A percentile compares a stretch with the other conserved stretches of the same genome.
Conservation (phyloP, 2,329 filamentous ascomycete species). For the Beauveria sp. region DNA sequence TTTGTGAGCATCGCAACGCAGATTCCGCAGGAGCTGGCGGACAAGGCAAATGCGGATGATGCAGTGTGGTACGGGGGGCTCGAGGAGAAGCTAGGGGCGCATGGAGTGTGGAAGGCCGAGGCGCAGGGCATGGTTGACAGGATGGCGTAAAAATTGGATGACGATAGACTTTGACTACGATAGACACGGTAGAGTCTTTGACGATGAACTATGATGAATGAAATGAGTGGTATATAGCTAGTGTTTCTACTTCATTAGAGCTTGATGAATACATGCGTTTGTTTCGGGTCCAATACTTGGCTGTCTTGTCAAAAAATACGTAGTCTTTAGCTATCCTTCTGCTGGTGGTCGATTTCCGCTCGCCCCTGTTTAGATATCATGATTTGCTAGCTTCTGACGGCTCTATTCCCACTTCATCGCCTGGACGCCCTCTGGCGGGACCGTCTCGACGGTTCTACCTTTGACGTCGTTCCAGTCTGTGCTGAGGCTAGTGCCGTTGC, state of each 20-base stretch:
- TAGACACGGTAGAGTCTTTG: neutral
- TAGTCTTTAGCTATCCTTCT: neutral
- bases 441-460: slow-evolving; percentile 60
- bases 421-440: slow-evolving; percentile 69
- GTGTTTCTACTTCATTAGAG: neutral
- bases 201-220: neutral
- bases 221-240: neutral
- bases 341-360: neutral
- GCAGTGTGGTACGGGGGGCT: slow-evolving; percentile 18
- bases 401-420: slow-evolving; percentile 57
- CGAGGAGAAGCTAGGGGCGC: slow-evolving; percentile 16
- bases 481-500: slow-evolving; percentile 84
- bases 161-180: neutral
- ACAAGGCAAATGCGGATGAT: slow-evolving; percentile 17
- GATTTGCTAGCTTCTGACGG: neutral
- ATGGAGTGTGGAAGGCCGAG: slow-evolving; percentile 15
- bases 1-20: slow-evolving; percentile 30
- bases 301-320: too few relatives aligned
- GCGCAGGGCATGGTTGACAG: neutral
- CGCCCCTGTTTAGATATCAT: neutral
- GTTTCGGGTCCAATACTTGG: neutral
- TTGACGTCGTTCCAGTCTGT: slow-evolving; percentile 86
- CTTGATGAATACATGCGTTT: neutral
- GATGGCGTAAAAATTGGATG: neutral
- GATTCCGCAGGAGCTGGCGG: slow-evolving; percentile 21